phyloP scores from a whole-genome alignment of 768 basidiomycete species.

The Phlebiopsis flavidoalba region DNA sequence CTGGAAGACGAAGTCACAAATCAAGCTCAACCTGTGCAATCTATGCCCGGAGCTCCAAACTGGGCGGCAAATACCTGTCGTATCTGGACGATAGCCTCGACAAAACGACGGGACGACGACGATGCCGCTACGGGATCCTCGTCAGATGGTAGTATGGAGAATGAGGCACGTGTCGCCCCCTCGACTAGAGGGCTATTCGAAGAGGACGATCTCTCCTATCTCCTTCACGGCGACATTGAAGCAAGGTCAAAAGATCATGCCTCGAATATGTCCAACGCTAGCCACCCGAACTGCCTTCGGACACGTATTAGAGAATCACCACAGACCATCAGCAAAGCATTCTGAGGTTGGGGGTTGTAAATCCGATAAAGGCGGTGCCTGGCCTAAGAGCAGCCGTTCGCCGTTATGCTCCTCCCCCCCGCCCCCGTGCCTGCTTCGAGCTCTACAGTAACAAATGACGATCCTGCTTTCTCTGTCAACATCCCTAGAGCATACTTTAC shows the following conservation, averaged over 20 bases:
- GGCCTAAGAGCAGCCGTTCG: background rate
- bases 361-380: background rate
- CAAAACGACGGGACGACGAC: background rate
- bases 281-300: too few species aligned
- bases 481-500: slow-evolving; percentile 22
- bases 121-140: background rate
- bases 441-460: background rate
- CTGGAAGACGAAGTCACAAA: background rate
- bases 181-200: background rate
- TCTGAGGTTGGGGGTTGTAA: background rate
- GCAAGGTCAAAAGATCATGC: too few species aligned
- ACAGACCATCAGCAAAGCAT: background rate
- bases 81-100: background rate
- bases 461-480: slow-evolving; percentile 6
- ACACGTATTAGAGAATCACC: too few species aligned
- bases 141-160: background rate
- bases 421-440: background rate
- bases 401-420: background rate
- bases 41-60: background rate
- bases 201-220: background rate
- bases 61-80: too few species aligned
- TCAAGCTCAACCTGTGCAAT: background rate
- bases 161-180: background rate
- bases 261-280: too few species aligned
- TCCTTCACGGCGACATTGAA: too few species aligned